Evolutionary conservation across 2,329 filamentous ascomycete genomes (phyloP), one percentile per base, ranked within the genome.

Genomic region (Stagonosporopsis chrysanthemi): DNA sequence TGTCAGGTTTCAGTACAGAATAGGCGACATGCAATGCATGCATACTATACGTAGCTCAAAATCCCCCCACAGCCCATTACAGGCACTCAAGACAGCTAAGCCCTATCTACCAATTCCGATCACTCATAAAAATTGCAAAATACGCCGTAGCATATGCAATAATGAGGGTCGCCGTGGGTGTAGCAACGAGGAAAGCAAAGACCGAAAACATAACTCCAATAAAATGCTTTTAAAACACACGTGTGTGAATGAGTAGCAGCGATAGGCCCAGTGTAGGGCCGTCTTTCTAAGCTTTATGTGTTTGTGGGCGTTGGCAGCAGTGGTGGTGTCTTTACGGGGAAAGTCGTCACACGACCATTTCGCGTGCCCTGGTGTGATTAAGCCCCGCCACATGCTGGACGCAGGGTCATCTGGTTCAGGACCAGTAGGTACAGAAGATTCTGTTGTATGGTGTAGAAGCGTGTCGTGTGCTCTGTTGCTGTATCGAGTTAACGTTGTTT

Each of bases 381-480:
- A 57, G 54, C 54, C 29, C 29, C 38, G 17, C 38, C 48, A 43
- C 44, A 44, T 45, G 48, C n/a, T n/a, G 17, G n/a, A 33, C 7
- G 54, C 44, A 49, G 24, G 33, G 43, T 49, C 43, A 48, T 40
- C 24, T 35, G 11, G 12, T 23, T 23, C 2, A 28, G 22, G 28
- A 19, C n/a, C 22, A 17, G n/a, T 23, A 15, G 38, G 22, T 11
- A 29, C 48, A 22, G 28, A 29, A 3, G 11, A 12, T 19, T 15
- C 17, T 26, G 1, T 11, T 19, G 24, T 26, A 9, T 5, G n/a
- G 8, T 7, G 31, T 19, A 12, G 24, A 19, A n/a, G 17, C 14
- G n/a, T 43, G 54, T 57, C 54, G 48, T 57, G 54, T 57, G 54
- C 48, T 52, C 44, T 9, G 4, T 57, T 57, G 12, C 54, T 45